Base-by-base conservation (phyloP, 345 rosid species). In the Syzygium aromaticum region DNA sequence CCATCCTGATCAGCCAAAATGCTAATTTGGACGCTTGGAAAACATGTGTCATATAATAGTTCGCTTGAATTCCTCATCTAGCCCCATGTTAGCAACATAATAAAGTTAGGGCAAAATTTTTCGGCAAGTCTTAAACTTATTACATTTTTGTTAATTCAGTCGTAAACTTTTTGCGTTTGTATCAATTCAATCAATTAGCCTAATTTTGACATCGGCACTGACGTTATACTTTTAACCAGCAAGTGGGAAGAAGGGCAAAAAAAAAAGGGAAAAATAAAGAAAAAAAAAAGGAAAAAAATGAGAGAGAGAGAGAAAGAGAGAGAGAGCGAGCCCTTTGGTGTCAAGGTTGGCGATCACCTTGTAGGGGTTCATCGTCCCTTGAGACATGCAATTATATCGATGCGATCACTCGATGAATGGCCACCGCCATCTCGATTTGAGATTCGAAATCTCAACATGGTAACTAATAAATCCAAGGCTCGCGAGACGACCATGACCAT, bases 401-500 rank as follows among this genome's bases (percentile, higher is more conserved):
- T 30, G 22, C 3, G 77, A 7, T 64, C 9, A 8, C 77, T 1
- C 14, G 2, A 16, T 17, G 23, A 30, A 23, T 16, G 13, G 43
- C 46, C 12, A 8, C 23, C 43, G 1, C 43, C 12, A 17, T 17
- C 46, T 30, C 30, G 43, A 16, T 30, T 67, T 67, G 23, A 67
- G 22, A 11, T 8, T 16, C 1, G 11, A 3, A 16, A 16, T 67
- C 6, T 16, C 2, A 3, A 1, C 5, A 7, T 30, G 9, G 11
- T 1, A 0, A 2, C 11, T 17, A 17, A 33, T 67, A 17, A 21
- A 30, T 33, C 22, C 0, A 0, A 33, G 3, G 23, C 3, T 67
- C 23, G 0, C 9, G 78, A 67, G 2, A 8, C 6, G 3, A 30
- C 0, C 0, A 3, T 21, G 78, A 8, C 43, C 43, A 64, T 0